Percentiles rank a stretch among this genome's conserved stretches.
phyloP scores from a whole-genome alignment of 164 flowering plant genomes.

The Protea cynaroides region DNA sequence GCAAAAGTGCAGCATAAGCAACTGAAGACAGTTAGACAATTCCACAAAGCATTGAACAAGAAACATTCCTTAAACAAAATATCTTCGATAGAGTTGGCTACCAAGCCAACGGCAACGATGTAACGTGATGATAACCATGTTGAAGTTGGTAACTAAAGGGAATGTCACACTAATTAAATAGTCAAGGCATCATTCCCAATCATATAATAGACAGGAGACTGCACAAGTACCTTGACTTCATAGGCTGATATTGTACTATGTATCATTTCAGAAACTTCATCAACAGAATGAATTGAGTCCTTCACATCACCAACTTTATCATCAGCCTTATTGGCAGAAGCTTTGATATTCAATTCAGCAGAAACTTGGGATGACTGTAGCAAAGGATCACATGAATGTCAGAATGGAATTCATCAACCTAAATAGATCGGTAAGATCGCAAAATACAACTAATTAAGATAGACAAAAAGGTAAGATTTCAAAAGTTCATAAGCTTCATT shows the following conservation, averaged over 20 bases:
- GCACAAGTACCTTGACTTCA: conserved; percentile 63
- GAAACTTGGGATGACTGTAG: conserved; percentile 80
- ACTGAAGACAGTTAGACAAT: no score
- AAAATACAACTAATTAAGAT: no score
- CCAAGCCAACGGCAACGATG: no score
- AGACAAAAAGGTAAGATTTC: no score
- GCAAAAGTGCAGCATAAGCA: no score
- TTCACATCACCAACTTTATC: conserved; percentile 65
- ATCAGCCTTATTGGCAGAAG: conserved; percentile 43
- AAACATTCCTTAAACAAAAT: no score
- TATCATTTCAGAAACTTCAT: conserved; percentile 93
- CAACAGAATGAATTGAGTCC: conserved; percentile 83
- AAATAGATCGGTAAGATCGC: no score
- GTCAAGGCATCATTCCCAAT: background rate
- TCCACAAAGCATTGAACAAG: no score
- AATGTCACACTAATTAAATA: background rate
- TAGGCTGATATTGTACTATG: conserved; percentile 66
- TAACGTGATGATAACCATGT: no score
- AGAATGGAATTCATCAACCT: background rate
- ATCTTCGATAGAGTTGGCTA: no score
- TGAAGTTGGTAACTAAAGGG: background rate
- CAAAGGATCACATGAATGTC: conserved; percentile 8
- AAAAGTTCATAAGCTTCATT: background rate
- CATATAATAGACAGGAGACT: background rate
- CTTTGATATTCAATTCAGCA: conserved; percentile 54